Evolutionary conservation across 768 basidiomycete species (phyloP).

Genomic region (Erythrobasidium yunnanense): DNA sequence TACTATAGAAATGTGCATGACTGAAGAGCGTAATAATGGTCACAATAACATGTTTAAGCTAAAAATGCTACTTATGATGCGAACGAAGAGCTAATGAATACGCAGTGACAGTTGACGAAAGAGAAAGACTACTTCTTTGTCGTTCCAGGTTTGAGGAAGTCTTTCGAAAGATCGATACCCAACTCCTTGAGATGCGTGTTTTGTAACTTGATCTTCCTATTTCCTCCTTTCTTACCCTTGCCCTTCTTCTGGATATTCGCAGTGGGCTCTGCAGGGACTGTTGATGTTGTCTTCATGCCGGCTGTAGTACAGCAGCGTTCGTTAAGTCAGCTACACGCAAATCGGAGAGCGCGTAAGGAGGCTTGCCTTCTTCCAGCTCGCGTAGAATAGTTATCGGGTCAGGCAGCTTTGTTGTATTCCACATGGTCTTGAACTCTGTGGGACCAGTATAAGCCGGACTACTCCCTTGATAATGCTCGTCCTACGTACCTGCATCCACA

Average conservation of each 20-base stretch:
- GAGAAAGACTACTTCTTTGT: not conserved
- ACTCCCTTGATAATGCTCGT: not conserved
- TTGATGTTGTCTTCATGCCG: not conserved
- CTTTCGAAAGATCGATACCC: slow-evolving; percentile 65
- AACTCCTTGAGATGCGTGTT: slow-evolving; percentile 77
- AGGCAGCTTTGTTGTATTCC: slow-evolving; percentile 74
- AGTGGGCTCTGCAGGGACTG: slow-evolving; percentile 55
- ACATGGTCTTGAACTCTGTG: slow-evolving; percentile 73
- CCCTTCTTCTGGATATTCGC: slow-evolving; percentile 51
- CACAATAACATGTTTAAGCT: no score
- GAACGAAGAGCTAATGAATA: not conserved
- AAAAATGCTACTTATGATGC: no score
- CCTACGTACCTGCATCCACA: slow-evolving; percentile 64
- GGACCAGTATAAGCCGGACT: not conserved
- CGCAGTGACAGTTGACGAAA: not conserved
- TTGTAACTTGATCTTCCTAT: slow-evolving; percentile 67
- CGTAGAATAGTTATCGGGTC: slow-evolving; percentile 71
- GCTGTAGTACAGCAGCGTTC: not conserved
- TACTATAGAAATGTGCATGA: no score
- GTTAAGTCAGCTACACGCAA: not conserved
- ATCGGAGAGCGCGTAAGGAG: slow-evolving; percentile 22
- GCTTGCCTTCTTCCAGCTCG: slow-evolving; percentile 60
- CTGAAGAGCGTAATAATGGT: no score
- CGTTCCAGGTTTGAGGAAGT: slow-evolving; percentile 17
- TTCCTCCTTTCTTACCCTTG: slow-evolving; percentile 73